Percentiles rank a stretch among this genome's conserved stretches.
Conservation (phyloP, 139 green algal genomes). For the Chlamydomonas applanata region DNA sequence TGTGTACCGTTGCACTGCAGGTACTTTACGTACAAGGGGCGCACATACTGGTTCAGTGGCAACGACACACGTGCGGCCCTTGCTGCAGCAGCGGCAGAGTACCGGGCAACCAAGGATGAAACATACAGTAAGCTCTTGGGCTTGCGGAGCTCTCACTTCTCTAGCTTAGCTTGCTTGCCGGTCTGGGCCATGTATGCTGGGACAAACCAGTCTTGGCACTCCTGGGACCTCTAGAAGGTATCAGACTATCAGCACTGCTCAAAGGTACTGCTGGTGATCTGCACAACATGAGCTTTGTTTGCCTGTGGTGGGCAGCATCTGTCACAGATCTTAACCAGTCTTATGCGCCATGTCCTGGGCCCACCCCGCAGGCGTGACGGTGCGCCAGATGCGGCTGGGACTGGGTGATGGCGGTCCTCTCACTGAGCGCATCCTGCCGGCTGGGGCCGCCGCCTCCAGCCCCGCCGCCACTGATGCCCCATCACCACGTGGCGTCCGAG, state of each 20-base stretch:
- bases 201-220: too few relatives aligned
- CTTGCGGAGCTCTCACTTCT: too few relatives aligned
- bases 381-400: too few relatives aligned
- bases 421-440: too few relatives aligned
- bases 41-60: slow-evolving; percentile 13
- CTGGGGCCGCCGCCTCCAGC: too few relatives aligned
- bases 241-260: background rate
- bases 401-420: too few relatives aligned
- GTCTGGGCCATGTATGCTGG: background rate
- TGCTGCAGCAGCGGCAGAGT: background rate
- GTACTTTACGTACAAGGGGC: slow-evolving; percentile 20
- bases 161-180: background rate
- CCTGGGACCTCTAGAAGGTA: too few relatives aligned
- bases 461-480: background rate
- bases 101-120: background rate
- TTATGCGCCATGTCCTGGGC: too few relatives aligned
- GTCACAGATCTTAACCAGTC: too few relatives aligned
- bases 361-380: background rate
- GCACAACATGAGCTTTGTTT: too few relatives aligned
- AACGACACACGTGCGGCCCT: background rate
- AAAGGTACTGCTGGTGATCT: too few relatives aligned
- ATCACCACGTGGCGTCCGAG: background rate
- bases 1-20: background rate
- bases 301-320: too few relatives aligned
- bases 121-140: background rate